Conservation (phyloP, 2,329 filamentous ascomycete species). For the Aspergillus sclerotialis region DNA sequence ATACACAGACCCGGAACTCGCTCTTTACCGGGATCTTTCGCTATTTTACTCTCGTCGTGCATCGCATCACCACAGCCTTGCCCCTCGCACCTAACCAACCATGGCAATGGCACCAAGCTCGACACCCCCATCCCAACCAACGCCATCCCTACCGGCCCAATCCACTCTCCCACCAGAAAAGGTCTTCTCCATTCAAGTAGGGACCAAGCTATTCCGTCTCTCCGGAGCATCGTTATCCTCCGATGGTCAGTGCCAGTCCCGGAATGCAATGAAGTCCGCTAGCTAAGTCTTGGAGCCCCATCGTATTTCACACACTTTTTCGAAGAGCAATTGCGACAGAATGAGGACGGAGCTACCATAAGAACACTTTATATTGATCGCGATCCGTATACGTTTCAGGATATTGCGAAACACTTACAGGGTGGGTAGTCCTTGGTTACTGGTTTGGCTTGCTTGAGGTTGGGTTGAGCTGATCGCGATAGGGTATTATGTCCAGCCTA, state of each 20-base stretch:
- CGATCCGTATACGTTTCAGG: constrained; percentile 78
- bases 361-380: constrained; percentile 92
- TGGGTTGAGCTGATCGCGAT: constrained; percentile 4
- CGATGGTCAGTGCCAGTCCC: constrained; percentile 51
- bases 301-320: constrained; percentile 97
- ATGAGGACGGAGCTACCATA: constrained; percentile 52
- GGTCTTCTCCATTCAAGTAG: constrained; percentile 65
- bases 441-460: neutral
- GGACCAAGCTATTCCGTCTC: constrained; percentile 60
- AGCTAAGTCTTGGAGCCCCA: constrained; percentile 63
- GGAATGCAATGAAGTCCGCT: constrained; percentile 3
- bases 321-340: constrained; percentile 66
- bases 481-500: constrained; percentile 77
- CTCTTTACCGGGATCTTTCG: too few relatives aligned
- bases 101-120: too few relatives aligned
- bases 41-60: too few relatives aligned
- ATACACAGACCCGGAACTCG: too few relatives aligned
- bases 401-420: constrained; percentile 86
- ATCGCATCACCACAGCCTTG: too few relatives aligned
- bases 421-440: constrained; percentile 32
- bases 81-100: too few relatives aligned
- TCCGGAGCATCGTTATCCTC: constrained; percentile 65
- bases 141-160: constrained; percentile 6
- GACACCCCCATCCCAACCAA: too few relatives aligned
- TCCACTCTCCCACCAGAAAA: constrained; percentile 48